phyloP scores from a whole-genome alignment of 139 green algal genomes.

The Chlamydomonas sp. region DNA sequence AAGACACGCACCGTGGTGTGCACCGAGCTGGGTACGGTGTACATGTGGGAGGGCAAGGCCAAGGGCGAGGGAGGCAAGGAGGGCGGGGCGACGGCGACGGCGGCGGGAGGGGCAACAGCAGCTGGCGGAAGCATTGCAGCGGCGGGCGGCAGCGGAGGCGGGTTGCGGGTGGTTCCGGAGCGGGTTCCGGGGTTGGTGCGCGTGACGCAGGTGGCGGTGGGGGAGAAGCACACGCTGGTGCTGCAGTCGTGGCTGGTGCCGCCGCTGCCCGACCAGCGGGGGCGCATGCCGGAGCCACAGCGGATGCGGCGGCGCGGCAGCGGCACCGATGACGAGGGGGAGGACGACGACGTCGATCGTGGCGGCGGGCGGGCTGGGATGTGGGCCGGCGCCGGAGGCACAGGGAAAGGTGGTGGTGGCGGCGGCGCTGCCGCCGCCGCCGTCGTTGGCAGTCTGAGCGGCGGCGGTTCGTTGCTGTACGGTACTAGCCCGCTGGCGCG shows the following conservation, averaged over 20 bases:
- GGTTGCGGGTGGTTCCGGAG: constrained; percentile 1
- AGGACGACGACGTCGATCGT: constrained; percentile 6
- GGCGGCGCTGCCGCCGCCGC: not conserved
- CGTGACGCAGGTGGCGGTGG: constrained; percentile 72
- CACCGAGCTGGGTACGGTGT: constrained; percentile 83
- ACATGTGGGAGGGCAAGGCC: constrained; percentile 82
- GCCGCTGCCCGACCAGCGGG: constrained; percentile 49
- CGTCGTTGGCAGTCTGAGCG: no score
- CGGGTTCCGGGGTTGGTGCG: constrained; percentile 75
- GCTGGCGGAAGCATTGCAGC: not conserved
- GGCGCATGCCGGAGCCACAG: constrained; percentile 10
- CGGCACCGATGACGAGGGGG: not conserved
- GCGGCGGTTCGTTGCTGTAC: no score
- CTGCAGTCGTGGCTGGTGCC: constrained; percentile 74
- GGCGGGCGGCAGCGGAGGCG: not conserved
- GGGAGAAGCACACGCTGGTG: constrained; percentile 92
- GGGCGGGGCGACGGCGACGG: not conserved
- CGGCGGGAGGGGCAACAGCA: constrained; percentile 3
- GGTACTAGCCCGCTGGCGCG: constrained; percentile 1
- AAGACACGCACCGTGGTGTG: constrained; percentile 90
- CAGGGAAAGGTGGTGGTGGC: not conserved
- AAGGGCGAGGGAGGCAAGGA: not conserved
- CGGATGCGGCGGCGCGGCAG: not conserved
- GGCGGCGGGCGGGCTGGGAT: not conserved
- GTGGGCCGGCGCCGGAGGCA: not conserved